Evolutionary conservation across 805 yeast species (phyloP).

Genomic region (Ascoidea rubescens): DNA sequence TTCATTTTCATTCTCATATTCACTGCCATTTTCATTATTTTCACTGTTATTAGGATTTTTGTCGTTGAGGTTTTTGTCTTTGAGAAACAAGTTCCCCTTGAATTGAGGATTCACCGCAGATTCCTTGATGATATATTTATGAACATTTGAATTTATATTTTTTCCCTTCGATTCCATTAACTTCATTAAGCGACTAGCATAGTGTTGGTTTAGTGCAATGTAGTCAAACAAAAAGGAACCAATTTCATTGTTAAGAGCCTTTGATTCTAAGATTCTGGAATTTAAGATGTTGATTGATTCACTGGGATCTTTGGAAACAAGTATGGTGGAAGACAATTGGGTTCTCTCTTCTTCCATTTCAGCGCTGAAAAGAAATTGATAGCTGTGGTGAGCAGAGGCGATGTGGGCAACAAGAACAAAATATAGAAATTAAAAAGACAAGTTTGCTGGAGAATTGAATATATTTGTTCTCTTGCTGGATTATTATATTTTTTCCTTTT

Average conservation of each 20-base stretch:
- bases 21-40: too few relatives aligned
- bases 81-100: conserved; percentile 1
- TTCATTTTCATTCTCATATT: neutral
- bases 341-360: conserved; percentile 10
- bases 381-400: too few relatives aligned
- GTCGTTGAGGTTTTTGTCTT: conserved; percentile 8
- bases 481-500: too few relatives aligned
- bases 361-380: too few relatives aligned
- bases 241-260: conserved; percentile 26
- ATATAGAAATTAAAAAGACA: too few relatives aligned
- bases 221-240: conserved; percentile 32
- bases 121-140: conserved; percentile 9
- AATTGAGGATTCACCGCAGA: conserved; percentile 6
- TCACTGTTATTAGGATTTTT: too few relatives aligned
- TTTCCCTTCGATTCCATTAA: conserved; percentile 9
- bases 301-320: conserved; percentile 6
- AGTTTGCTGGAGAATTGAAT: too few relatives aligned
- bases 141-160: conserved; percentile 7
- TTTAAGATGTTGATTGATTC: conserved; percentile 7
- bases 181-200: conserved; percentile 7
- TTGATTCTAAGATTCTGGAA: conserved; percentile 18
- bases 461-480: too few relatives aligned
- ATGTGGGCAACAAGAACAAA: too few relatives aligned
- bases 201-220: conserved; percentile 23
- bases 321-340: conserved; percentile 9